phyloP scores from a whole-genome alignment of 148 eudicot species.

The Silene latifolia region DNA sequence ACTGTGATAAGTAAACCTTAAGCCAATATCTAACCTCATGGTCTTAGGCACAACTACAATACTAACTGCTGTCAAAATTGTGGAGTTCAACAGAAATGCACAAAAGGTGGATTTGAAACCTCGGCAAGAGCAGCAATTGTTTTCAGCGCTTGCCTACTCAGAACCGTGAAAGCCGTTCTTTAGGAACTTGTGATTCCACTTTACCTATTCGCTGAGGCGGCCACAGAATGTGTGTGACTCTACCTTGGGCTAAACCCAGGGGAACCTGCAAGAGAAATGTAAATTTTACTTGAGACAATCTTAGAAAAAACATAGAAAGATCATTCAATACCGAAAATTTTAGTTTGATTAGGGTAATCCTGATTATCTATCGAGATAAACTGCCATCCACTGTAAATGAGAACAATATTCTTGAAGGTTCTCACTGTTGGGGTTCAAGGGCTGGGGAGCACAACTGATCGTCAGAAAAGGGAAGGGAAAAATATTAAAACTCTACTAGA shows the following conservation, averaged over 20 bases:
- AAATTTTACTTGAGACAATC: background rate
- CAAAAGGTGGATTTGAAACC: background rate
- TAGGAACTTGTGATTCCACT: constrained; percentile 43
- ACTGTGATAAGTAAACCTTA: too few relatives aligned
- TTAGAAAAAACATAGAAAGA: background rate
- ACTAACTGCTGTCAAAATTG: constrained; percentile 2
- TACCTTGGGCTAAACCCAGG: constrained; percentile 78
- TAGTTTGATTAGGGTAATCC: background rate
- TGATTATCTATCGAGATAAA: background rate
- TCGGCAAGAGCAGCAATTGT: background rate
- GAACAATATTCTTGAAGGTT: too few relatives aligned
- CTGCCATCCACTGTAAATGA: too few relatives aligned
- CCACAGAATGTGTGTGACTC: constrained; percentile 78
- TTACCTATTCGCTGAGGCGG: constrained; percentile 76
- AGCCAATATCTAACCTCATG: too few relatives aligned
- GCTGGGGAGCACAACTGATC: too few relatives aligned
- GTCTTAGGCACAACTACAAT: too few relatives aligned
- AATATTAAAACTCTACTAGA: too few relatives aligned
- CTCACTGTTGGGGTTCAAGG: too few relatives aligned
- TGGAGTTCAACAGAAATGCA: constrained; percentile 1
- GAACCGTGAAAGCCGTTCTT: constrained; percentile 32
- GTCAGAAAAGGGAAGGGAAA: too few relatives aligned
- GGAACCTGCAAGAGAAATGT: constrained; percentile 53
- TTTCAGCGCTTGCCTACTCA: constrained; percentile 2
- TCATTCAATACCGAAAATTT: too few relatives aligned